Evolutionary conservation across 306 rosid species (phyloP).

Genomic region (Sesbania bispinosa): DNA sequence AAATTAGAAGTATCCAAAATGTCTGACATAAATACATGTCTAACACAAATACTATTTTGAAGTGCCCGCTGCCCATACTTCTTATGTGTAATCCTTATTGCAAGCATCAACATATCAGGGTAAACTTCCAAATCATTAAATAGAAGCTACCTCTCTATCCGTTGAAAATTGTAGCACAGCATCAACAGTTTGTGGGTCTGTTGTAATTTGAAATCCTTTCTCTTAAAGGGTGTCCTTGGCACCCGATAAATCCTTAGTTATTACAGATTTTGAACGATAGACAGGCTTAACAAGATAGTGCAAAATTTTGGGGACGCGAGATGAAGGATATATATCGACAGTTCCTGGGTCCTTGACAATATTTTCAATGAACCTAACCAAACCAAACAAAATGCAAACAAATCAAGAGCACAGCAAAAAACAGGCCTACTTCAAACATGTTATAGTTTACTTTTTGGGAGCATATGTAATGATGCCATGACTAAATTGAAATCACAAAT

Average conservation of each 20-base stretch:
- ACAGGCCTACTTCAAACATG: neutral
- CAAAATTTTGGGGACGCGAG: conserved; percentile 59
- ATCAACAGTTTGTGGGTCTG: conserved; percentile 66
- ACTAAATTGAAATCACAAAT: conserved; percentile 5
- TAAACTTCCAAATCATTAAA: neutral
- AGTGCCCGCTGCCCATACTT: no score
- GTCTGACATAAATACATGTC: no score
- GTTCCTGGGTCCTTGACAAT: conserved; percentile 64
- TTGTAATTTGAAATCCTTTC: conserved; percentile 64
- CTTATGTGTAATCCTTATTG: conserved; percentile 3
- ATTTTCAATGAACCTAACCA: conserved; percentile 73
- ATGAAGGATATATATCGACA: conserved; percentile 79
- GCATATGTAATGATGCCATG: conserved; percentile 2
- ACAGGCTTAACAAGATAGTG: conserved; percentile 67
- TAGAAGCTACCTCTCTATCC: conserved; percentile 67
- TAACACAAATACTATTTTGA: no score
- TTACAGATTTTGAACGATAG: conserved; percentile 32
- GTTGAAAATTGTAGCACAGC: conserved; percentile 63
- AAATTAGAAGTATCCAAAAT: no score
- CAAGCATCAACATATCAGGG: neutral
- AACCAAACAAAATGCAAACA: conserved; percentile 26
- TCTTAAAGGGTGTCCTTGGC: conserved; percentile 36
- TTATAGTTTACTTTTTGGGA: neutral
- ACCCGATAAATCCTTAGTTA: conserved; percentile 26
- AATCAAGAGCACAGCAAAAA: conserved; percentile 15